Evolutionary conservation across 805 yeast species (phyloP), one percentile per base, ranked within the genome.

Genomic region (Saccharomycopsis fibuligera): DNA sequence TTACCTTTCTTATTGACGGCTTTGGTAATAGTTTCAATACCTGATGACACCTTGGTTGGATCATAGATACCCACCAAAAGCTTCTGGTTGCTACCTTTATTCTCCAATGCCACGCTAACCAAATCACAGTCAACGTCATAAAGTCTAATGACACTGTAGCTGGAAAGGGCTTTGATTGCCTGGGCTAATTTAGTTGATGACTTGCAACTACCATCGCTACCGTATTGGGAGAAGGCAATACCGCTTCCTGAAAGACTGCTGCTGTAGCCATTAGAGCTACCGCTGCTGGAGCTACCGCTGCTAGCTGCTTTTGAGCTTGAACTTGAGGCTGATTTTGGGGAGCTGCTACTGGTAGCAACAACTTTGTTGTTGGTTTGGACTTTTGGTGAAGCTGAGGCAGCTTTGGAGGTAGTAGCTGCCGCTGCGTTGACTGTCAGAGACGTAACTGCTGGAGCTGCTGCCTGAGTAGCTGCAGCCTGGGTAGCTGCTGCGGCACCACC

Each of bases 51-150:
- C 54, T 70, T 67, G 60, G 72, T 68, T 55, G 82, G 73, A 67
- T 69, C 76, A 71, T 57, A 83, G 62, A 86, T 75, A 73, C 93
- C 93, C 56, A 83, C 73, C 69, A 86, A 83, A 56, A 86, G 61
- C 69, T 84, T 79, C 71, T 86, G 95, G 61, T 63, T 60, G 31
- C 72, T 55, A 49, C 74, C 62, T 70, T 82, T 79, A 56, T 81
- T 85, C 60, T 79, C 74, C 62, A 86, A 68, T 54, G 84, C 93
- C 62, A 76, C 75, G 56, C 68, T 78, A 57, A 83, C 93, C 68
- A 85, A 90, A 73, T 68, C 64, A 76, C 95, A 86, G 73, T 86
- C 95, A 57, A 81, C 86, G 73, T 90, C 93, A 73, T 86, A 86
- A 56, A 86, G 69, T 78, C 95, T 81, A 64, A 86, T 80, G 54